Percentiles rank a stretch among this genome's conserved stretches.
These are phyloP conservation scores for Oxyria digyna DNA, from an alignment of 148 eudicot genomes.

Conservation along the genomic window DNA sequence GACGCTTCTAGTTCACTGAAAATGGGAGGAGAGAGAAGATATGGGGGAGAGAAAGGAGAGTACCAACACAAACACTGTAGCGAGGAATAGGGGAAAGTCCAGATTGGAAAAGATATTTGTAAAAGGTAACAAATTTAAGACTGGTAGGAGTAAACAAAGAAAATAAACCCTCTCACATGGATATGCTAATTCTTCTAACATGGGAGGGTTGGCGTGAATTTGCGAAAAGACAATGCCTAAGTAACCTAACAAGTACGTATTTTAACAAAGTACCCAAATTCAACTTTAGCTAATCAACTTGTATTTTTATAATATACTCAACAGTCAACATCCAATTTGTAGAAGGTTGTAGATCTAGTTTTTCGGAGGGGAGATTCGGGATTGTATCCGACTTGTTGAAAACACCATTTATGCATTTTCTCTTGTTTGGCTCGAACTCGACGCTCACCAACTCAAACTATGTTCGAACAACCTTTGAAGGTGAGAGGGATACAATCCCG, in stretches of 20 bases:
- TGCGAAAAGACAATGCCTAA: background rate
- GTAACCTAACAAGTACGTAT: background rate
- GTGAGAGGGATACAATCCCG: too few relatives aligned
- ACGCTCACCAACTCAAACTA: too few relatives aligned
- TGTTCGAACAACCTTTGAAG: too few relatives aligned
- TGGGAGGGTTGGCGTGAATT: constrained; percentile 3
- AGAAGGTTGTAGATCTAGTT: too few relatives aligned
- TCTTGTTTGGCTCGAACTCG: too few relatives aligned
- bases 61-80: background rate
- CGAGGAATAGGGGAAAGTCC: background rate
- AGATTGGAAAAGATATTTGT: background rate
- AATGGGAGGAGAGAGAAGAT: background rate
- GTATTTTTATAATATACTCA: background rate
- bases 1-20: constrained; percentile 2
- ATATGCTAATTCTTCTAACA: background rate
- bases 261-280: background rate
- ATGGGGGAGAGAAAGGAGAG: background rate
- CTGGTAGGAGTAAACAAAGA: background rate
- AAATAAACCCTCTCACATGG: background rate
- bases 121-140: constrained; percentile 5
- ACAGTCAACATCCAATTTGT: too few relatives aligned
- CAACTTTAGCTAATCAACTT: background rate
- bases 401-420: too few relatives aligned
- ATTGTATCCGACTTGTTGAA: too few relatives aligned
- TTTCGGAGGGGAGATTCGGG: too few relatives aligned